These are phyloP conservation scores for Ceratocystis papillata DNA, from an alignment of 2,329 filamentous ascomycete genomes.

Conservation along the genomic window DNA sequence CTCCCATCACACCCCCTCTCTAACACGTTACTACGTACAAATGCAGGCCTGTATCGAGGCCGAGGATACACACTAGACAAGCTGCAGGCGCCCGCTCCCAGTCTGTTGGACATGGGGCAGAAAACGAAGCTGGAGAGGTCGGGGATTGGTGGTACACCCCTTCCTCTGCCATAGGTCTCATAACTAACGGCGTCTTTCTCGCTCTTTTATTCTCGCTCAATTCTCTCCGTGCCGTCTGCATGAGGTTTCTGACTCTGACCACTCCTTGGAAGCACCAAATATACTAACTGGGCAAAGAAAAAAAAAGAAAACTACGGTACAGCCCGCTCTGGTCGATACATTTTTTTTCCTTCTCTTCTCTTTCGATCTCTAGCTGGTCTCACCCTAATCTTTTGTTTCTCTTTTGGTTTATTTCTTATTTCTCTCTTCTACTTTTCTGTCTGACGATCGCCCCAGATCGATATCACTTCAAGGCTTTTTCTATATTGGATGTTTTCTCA, in stretches of 20 bases:
- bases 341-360: constrained; percentile 30
- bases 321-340: constrained; percentile 7
- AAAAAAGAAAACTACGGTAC: constrained; percentile 11
- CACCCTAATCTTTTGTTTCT: constrained; percentile 31
- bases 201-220: constrained; percentile 21
- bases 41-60: constrained; percentile 8
- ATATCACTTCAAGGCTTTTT: neutral
- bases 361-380: constrained; percentile 47
- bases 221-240: constrained; percentile 31
- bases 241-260: constrained; percentile 17
- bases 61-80: neutral
- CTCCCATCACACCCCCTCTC: neutral
- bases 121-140: neutral
- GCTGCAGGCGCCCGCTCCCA: constrained; percentile 4
- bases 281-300: neutral
- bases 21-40: neutral
- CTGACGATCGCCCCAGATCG: neutral
- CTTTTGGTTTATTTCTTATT: constrained; percentile 22
- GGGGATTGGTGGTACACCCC: constrained; percentile 1
- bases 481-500: neutral
- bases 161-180: neutral
- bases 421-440: neutral
- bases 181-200: constrained; percentile 7
- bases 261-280: neutral
- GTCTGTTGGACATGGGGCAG: neutral